Evolutionary conservation across 169 alveolate genomes (phyloP), one percentile per base, ranked within the genome.

Genomic region (Plasmodium ovale): DNA sequence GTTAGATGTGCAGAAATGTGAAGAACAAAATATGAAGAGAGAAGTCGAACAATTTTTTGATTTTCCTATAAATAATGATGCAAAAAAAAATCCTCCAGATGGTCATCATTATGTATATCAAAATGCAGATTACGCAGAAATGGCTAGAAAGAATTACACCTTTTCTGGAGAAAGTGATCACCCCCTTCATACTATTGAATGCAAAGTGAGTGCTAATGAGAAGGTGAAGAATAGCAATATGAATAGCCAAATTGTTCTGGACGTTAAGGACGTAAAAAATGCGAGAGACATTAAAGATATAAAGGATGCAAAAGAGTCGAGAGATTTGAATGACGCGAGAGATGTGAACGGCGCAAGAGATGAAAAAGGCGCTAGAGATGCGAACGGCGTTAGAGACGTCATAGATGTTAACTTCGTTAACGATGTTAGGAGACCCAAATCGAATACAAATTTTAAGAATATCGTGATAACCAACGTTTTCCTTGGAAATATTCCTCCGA

Each of bases 401-500:
- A 19, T 10, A 58, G n/a, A n/a, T n/a, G 10, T 58, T 21, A 21
- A 5, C 23, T n/a, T 21, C 23, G 14, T 16, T 58, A 58, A 19
- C 19, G 35, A 58, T 21, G 14, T 58, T 1, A 68, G 42, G 67
- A 79, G 39, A 64, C 53, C 42, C 29, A 82, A 82, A 42, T 27
- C 49, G 35, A 68, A 64, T 82, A 29, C 16, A 53, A 82, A 37
- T n/a, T 51, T 68, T 27, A 62, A 82, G 58, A 67, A 54, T 47
- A 42, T 67, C n/a, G 85, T 65, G 37, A 70, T 74, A 49, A 87
- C 92, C 6, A 64, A 87, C 49, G 95, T 93, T n/a, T 94, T 94
- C 42, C 87, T 94, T 31, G 96, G 96, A 12, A 94, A 94, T 37
- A 92, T 94, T 10, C 96, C 96, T 51, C 96, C 96, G 44, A 87